phyloP scores from a whole-genome alignment of 2,329 filamentous ascomycete species.

The Aquanectria penicillioides region DNA sequence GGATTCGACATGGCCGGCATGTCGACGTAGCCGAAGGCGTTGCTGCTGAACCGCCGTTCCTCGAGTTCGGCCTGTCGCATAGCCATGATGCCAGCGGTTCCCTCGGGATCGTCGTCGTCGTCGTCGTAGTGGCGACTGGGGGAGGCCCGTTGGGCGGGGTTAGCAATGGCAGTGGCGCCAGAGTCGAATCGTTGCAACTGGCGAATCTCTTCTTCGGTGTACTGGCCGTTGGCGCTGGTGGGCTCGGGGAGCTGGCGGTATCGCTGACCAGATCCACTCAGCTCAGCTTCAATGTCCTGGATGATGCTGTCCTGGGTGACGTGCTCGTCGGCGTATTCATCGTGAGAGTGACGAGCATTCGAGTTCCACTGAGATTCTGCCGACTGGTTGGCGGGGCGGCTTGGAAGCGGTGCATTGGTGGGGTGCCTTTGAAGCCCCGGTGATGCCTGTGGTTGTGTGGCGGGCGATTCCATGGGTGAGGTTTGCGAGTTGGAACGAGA shows the following conservation, averaged over 20 bases:
- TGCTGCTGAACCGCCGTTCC: conserved; percentile 60
- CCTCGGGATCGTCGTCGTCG: conserved; percentile 86
- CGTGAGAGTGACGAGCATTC: conserved; percentile 45
- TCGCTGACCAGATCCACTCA: conserved; percentile 49
- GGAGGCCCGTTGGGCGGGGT: conserved; percentile 34
- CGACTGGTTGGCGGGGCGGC: conserved; percentile 58
- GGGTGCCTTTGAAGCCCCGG: conserved; percentile 65
- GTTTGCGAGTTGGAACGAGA: conserved; percentile 61
- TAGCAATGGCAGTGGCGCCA: conserved; percentile 55
- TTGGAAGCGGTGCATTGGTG: conserved; percentile 69
- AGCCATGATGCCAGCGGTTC: conserved; percentile 82
- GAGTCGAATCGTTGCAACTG: conserved; percentile 62
- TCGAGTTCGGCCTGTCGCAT: conserved; percentile 88
- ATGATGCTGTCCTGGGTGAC: conserved; percentile 64
- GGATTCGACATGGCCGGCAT: conserved; percentile 44
- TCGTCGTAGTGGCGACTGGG: conserved; percentile 41
- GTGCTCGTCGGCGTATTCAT: conserved; percentile 50
- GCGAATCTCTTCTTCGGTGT: conserved; percentile 58
- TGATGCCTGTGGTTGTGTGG: conserved; percentile 52
- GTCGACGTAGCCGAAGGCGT: conserved; percentile 45
- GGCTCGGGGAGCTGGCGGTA: conserved; percentile 52
- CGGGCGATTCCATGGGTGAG: conserved; percentile 59
- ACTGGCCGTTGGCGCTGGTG: conserved; percentile 54
- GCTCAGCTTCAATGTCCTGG: conserved; percentile 66
- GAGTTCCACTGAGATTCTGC: conserved; percentile 56